phyloP scores from a whole-genome alignment of 345 rosid species.

The Camelina laxa region DNA sequence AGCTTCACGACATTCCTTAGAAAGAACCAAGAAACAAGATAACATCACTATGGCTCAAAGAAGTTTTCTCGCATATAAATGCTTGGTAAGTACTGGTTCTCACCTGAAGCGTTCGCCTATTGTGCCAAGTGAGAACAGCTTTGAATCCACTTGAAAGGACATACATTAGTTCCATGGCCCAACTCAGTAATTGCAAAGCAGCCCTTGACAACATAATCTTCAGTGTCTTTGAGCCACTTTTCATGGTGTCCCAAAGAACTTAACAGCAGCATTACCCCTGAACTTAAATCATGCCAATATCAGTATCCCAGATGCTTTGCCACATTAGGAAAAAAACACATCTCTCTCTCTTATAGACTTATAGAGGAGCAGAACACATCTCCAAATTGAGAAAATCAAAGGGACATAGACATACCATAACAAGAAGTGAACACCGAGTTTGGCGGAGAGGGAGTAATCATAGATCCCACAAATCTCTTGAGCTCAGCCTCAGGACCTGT shows the following conservation, averaged over 20 bases:
- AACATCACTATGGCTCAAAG: background rate
- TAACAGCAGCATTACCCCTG: conserved; percentile 93
- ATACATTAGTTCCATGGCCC: conserved; percentile 98
- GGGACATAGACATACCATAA: conserved; percentile 56
- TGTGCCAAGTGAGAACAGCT: conserved; percentile 85
- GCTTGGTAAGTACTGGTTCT: conserved; percentile 9
- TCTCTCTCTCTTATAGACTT: too few species aligned
- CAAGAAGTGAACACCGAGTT: conserved; percentile 85
- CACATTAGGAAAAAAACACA: background rate
- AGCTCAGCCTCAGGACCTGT: conserved; percentile 58
- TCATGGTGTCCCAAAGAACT: conserved; percentile 87
- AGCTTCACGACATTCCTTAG: conserved; percentile 97
- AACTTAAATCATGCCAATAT: background rate
- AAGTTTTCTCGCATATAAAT: background rate
- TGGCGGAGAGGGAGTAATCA: conserved; percentile 72
- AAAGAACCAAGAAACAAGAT: background rate
- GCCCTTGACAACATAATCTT: conserved; percentile 67
- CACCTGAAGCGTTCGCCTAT: conserved; percentile 92
- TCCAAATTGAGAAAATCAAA: background rate
- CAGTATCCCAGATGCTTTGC: background rate
- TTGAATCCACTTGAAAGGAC: conserved; percentile 84
- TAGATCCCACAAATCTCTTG: conserved; percentile 62
- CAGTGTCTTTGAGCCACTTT: conserved; percentile 77
- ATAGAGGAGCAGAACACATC: background rate
- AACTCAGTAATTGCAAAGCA: conserved; percentile 96